Conservation (phyloP, 2,329 filamentous ascomycete genomes). For the Neopestalotiopsis sp. region DNA sequence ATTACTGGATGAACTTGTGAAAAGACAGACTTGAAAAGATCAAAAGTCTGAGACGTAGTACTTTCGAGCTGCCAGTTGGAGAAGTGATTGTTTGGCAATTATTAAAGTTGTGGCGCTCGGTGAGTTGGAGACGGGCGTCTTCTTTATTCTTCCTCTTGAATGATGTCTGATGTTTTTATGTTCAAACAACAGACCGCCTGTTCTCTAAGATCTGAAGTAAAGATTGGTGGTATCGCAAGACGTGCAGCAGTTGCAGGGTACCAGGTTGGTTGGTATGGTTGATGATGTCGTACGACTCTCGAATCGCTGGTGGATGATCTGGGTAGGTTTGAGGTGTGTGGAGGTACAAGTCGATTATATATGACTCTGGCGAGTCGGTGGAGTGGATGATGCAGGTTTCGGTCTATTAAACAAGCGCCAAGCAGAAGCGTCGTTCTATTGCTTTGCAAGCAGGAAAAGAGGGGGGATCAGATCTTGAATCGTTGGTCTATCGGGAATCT, state of each 20-base stretch:
- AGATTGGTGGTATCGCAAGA: too few species aligned
- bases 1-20: too few species aligned
- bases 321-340: neutral
- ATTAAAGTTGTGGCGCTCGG: slow-evolving; percentile 6
- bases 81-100: neutral
- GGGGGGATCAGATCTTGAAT: neutral
- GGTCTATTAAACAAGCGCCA: neutral
- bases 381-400: neutral
- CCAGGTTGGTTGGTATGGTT: neutral
- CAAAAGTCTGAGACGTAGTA: neutral
- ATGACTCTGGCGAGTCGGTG: neutral
- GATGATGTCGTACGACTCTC: neutral
- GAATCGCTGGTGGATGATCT: neutral
- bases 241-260: neutral
- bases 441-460: neutral
- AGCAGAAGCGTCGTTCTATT: neutral
- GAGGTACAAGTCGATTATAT: neutral
- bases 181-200: neutral
- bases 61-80: neutral
- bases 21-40: neutral
- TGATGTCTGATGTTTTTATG: neutral
- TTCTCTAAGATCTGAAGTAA: neutral
- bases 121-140: neutral
- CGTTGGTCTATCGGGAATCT: neutral
- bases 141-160: neutral